phyloP scores from a whole-genome alignment of 768 basidiomycete species.

The Boletus barrowsii region DNA sequence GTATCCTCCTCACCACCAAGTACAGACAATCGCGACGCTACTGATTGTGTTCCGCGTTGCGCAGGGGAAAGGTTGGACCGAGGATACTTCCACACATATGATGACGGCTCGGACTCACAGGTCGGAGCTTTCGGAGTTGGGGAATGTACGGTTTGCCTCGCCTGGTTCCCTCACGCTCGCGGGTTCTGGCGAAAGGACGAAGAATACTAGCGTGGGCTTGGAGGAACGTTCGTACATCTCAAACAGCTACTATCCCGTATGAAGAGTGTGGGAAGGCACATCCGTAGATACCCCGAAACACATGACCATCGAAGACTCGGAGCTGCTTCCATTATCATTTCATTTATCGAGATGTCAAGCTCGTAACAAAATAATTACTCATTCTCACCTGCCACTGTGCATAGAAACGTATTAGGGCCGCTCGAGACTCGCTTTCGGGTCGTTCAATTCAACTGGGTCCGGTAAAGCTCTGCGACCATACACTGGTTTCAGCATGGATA shows the following conservation, averaged over 20 bases:
- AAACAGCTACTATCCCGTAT: background rate
- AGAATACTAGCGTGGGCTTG: background rate
- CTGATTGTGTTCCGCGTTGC: slow-evolving; percentile 11
- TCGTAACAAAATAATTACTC: too few relatives aligned
- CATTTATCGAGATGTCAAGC: background rate
- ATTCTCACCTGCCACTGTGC: too few relatives aligned
- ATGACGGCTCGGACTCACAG: background rate
- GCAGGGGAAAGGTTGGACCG: slow-evolving; percentile 6
- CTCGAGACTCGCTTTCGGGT: background rate
- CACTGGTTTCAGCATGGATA: too few relatives aligned
- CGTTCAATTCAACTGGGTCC: too few relatives aligned
- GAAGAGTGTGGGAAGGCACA: background rate
- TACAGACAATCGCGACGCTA: slow-evolving; percentile 4
- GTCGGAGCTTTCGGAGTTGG: background rate
- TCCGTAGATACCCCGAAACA: too few relatives aligned
- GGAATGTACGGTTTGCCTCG: background rate
- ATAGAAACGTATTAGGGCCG: too few relatives aligned
- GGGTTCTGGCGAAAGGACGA: background rate
- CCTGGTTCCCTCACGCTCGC: background rate
- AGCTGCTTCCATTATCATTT: too few relatives aligned
- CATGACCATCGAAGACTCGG: too few relatives aligned
- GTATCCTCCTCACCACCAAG: background rate
- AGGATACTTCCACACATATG: background rate
- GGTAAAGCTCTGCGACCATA: background rate
- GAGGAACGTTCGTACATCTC: background rate